A percentile compares a stretch with the other conserved stretches of the same genome.
Evolutionary conservation across 331 rosid species (phyloP).

Genomic region (Rhamnella rubrinervis): DNA sequence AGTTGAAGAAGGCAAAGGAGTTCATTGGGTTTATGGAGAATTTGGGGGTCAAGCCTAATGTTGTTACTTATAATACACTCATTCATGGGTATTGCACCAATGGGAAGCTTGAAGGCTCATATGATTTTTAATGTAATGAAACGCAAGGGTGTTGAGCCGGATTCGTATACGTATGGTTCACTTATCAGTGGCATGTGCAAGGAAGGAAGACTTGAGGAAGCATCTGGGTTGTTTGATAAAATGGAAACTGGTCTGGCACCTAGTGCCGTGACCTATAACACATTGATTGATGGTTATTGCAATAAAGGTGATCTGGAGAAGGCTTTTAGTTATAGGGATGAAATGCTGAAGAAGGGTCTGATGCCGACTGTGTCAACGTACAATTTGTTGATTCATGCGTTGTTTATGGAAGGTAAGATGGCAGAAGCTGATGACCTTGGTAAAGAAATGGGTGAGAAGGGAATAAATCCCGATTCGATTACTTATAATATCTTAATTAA

Average conservation of each 20-base stretch:
- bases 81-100: conserved; percentile 59
- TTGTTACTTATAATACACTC: conserved; percentile 70
- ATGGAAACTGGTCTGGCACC: conserved; percentile 62
- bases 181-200: conserved; percentile 65
- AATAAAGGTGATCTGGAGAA: conserved; percentile 63
- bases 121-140: conserved; percentile 48
- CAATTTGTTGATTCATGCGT: conserved; percentile 77
- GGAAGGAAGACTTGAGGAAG: conserved; percentile 61
- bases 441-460: conserved; percentile 61
- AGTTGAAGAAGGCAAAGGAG: conserved; percentile 73
- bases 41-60: conserved; percentile 55
- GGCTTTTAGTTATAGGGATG: conserved; percentile 60
- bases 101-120: conserved; percentile 54
- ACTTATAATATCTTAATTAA: conserved; percentile 74
- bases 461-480: conserved; percentile 58
- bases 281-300: conserved; percentile 73
- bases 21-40: conserved; percentile 64
- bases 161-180: conserved; percentile 64
- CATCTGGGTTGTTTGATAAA: conserved; percentile 45
- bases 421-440: conserved; percentile 57
- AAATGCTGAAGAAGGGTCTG: conserved; percentile 68
- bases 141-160: conserved; percentile 56
- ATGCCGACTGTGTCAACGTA: conserved; percentile 57
- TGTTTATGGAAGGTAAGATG: conserved; percentile 63
- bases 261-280: conserved; percentile 64